phyloP scores from a whole-genome alignment of 2,329 filamentous ascomycete genomes.

The Sclerotinia glacialis region DNA sequence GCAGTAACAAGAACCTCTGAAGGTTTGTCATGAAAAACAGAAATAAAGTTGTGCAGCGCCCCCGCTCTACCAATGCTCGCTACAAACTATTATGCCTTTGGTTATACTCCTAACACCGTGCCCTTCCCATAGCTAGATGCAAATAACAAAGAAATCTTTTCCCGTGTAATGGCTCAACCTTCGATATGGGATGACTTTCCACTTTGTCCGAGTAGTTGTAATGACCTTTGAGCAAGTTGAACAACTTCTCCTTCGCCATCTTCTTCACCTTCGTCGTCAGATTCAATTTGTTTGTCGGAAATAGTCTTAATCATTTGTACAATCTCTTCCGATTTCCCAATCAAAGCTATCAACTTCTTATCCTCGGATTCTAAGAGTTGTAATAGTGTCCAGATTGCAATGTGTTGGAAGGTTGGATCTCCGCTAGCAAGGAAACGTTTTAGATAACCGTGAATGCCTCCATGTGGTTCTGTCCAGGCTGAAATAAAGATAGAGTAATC shows the following conservation, averaged over 20 bases:
- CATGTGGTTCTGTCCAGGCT: constrained; percentile 88
- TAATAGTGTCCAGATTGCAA: constrained; percentile 95
- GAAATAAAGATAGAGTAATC: constrained; percentile 96
- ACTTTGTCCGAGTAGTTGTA: constrained; percentile 78
- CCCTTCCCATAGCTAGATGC: constrained; percentile 37
- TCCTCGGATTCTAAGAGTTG: constrained; percentile 96
- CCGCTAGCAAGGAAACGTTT: constrained; percentile 89
- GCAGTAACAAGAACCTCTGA: constrained; percentile 25
- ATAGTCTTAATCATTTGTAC: constrained; percentile 90
- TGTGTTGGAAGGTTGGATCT: constrained; percentile 97
- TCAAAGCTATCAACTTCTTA: constrained; percentile 79
- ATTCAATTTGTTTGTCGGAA: constrained; percentile 82
- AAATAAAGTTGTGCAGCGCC: constrained; percentile 28
- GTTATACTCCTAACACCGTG: constrained; percentile 41
- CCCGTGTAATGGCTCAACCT: constrained; percentile 50
- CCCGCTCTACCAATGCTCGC: constrained; percentile 40
- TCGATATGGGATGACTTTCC: constrained; percentile 78
- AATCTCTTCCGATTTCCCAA: constrained; percentile 86
- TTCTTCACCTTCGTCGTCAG: constrained; percentile 80
- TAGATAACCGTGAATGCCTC: constrained; percentile 93
- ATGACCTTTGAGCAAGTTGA: constrained; percentile 81
- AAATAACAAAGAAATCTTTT: constrained; percentile 38
- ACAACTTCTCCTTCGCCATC: constrained; percentile 93
- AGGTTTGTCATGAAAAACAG: constrained; percentile 26
- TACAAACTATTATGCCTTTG: constrained; percentile 36